Conservation (phyloP, 1,139 yeast genomes). For the Yamadazyma atlantica region DNA sequence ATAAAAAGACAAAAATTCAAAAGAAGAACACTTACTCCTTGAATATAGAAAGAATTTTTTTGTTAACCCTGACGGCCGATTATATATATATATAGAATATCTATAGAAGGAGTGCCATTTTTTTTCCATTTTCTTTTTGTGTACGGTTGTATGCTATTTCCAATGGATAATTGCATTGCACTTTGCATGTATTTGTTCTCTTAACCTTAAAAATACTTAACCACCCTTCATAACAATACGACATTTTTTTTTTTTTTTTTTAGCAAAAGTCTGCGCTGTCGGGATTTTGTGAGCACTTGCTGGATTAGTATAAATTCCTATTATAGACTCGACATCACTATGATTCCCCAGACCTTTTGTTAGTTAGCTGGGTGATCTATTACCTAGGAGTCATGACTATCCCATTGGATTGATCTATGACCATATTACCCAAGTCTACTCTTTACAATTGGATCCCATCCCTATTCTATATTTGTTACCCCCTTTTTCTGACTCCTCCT, state of each 20-base stretch:
- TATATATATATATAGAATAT: neutral
- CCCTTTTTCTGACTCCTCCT: neutral
- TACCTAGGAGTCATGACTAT: no score
- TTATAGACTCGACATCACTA: neutral
- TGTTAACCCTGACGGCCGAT: neutral
- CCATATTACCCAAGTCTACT: no score
- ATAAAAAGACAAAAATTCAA: neutral
- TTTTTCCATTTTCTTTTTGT: neutral
- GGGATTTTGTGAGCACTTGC: neutral
- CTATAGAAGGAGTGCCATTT: neutral
- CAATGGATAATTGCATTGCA: neutral
- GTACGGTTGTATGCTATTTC: conserved; percentile 1
- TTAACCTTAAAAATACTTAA: neutral
- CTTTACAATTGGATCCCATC: no score
- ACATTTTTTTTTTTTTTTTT: conserved; percentile 1
- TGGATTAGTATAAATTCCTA: conserved; percentile 1
- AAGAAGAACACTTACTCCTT: neutral
- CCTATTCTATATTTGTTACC: no score
- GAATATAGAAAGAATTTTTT: neutral
- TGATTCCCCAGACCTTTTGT: neutral
- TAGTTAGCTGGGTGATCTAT: no score
- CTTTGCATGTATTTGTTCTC: neutral
- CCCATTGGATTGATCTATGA: no score
- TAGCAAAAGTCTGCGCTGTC: neutral
- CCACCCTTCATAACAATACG: conserved; percentile 2